Evolutionary conservation across 768 basidiomycete species (phyloP), one percentile per base, ranked within the genome.

Genomic region (Imleria badia): DNA sequence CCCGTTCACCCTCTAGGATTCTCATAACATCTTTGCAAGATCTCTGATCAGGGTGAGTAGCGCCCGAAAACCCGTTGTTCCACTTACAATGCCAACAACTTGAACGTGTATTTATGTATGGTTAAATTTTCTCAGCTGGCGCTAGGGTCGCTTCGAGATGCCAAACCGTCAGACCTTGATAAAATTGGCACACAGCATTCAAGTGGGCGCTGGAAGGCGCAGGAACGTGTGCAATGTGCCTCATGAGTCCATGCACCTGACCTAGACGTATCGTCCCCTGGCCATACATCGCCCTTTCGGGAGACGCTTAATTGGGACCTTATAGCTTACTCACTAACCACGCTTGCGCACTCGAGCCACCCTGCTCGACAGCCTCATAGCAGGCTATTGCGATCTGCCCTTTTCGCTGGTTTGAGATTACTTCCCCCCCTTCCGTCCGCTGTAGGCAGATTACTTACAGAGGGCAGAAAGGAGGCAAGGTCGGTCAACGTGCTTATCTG

Each of bases 351-450:
- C n/a, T n/a, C 20, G 19, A 19, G 14, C 3, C 34, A 14, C 26
- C n/a, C 41, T 22, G 10, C 26, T 23, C 41, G 26, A 12, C n/a
- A n/a, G n/a, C n/a, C 33, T 14, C 23, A n/a, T 19, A 36, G 20
- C 46, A 22, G 12, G 17, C 39, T 10, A 15, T 45, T 29, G 11
- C 31, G 9, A 38, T 20, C 36, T 3, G 10, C n/a, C 30, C 20
- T 30, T 30, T 33, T 3, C n/a, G 15, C 34, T 39, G 29, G 6
- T 10, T 22, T 19, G n/a, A 30, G 38, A 36, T 39, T 31, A 13
- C 31, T 9, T 19, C 50, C 31, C 47, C 50, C 54, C 63, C 20
- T 64, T 64, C 63, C 63, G 63, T 64, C 63, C 60, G 63, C 58
- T 63, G 60, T 66, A 66, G 58, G 63, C 54, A 59, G 20, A 40